These are phyloP conservation scores for Boletus mariae DNA, from an alignment of 1,284 basidiomycete genomes.

Conservation along the genomic window DNA sequence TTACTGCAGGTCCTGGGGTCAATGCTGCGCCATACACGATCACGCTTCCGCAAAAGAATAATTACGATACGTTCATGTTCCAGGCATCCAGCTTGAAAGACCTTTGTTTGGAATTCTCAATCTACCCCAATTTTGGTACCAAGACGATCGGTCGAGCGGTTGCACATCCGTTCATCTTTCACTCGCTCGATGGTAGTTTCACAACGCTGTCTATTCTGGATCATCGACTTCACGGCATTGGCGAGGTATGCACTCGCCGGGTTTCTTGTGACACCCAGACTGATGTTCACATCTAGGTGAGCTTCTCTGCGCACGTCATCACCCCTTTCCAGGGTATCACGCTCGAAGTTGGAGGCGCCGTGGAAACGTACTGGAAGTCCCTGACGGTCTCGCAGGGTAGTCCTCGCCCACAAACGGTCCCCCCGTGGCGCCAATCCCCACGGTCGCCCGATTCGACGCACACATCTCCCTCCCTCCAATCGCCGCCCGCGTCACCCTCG, in stretches of 20 bases:
- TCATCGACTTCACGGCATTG: slow-evolving; percentile 89
- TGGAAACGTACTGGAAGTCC: slow-evolving; percentile 98
- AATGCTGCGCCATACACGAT: slow-evolving; percentile 86
- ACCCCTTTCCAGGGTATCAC: slow-evolving; percentile 91
- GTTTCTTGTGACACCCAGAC: slow-evolving; percentile 4
- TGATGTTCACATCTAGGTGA: slow-evolving; percentile 51
- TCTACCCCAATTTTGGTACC: slow-evolving; percentile 98
- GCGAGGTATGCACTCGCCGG: slow-evolving; percentile 61
- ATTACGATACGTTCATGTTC: slow-evolving; percentile 85
- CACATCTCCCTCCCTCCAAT: slow-evolving; percentile 62
- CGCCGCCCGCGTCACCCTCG: slow-evolving; percentile 32
- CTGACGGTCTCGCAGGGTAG: slow-evolving; percentile 56
- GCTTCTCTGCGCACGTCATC: slow-evolving; percentile 86
- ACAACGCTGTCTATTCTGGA: slow-evolving; percentile 78
- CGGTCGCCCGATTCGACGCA: slow-evolving; percentile 48
- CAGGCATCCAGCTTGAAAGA: slow-evolving; percentile 68
- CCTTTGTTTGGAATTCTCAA: slow-evolving; percentile 87
- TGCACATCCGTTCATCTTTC: slow-evolving; percentile 77
- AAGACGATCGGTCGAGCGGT: slow-evolving; percentile 95
- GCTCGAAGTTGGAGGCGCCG: slow-evolving; percentile 91
- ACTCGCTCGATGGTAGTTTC: slow-evolving; percentile 49
- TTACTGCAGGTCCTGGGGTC: slow-evolving; percentile 76
- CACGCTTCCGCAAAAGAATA: slow-evolving; percentile 79
- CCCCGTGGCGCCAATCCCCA: slow-evolving; percentile 35
- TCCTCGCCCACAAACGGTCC: slow-evolving; percentile 23